Percentiles rank a stretch among this genome's conserved stretches.
These are phyloP conservation scores for Colletotrichum incanum DNA, from an alignment of 2,329 filamentous ascomycete species.

Conservation along the genomic window DNA sequence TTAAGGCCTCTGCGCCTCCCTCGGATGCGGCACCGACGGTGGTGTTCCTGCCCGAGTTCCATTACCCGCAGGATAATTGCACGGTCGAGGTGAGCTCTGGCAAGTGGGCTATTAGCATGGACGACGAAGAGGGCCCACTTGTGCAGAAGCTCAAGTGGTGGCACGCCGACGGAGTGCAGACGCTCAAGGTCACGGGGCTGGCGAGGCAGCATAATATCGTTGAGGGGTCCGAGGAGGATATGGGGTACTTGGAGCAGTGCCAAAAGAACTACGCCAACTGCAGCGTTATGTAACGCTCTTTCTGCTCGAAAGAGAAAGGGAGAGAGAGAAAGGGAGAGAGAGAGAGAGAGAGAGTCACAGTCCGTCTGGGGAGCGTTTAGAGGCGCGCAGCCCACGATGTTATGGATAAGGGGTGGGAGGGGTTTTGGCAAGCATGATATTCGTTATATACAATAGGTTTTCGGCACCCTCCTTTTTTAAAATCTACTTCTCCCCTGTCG, in stretches of 20 bases:
- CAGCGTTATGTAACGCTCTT: slow-evolving; percentile 64
- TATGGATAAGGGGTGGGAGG: too few relatives aligned
- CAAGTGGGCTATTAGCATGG: slow-evolving; percentile 87
- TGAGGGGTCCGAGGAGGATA: slow-evolving; percentile 77
- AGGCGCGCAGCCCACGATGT: background rate
- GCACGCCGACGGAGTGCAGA: slow-evolving; percentile 90
- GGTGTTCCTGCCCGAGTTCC: slow-evolving; percentile 90
- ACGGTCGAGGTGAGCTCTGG: slow-evolving; percentile 85
- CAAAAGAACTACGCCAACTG: slow-evolving; percentile 67
- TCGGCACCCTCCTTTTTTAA: background rate
- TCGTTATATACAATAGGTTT: too few relatives aligned
- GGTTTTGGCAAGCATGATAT: slow-evolving; percentile 7
- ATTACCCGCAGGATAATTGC: slow-evolving; percentile 85
- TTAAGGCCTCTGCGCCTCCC: slow-evolving; percentile 70
- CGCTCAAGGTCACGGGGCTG: slow-evolving; percentile 81
- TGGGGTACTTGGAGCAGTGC: slow-evolving; percentile 83
- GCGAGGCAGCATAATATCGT: slow-evolving; percentile 74
- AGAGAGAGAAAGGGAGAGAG: too few relatives aligned
- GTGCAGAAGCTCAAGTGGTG: slow-evolving; percentile 91
- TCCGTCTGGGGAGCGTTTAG: background rate
- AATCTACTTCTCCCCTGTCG: too few relatives aligned
- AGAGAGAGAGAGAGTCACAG: background rate
- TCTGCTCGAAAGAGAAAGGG: background rate
- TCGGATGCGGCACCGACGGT: slow-evolving; percentile 80
- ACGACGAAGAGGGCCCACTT: slow-evolving; percentile 78